A percentile compares a stretch with the other conserved stretches of the same genome.
Conservation (phyloP, 176 grass and related monocot species). For the Ensete glaucum region DNA sequence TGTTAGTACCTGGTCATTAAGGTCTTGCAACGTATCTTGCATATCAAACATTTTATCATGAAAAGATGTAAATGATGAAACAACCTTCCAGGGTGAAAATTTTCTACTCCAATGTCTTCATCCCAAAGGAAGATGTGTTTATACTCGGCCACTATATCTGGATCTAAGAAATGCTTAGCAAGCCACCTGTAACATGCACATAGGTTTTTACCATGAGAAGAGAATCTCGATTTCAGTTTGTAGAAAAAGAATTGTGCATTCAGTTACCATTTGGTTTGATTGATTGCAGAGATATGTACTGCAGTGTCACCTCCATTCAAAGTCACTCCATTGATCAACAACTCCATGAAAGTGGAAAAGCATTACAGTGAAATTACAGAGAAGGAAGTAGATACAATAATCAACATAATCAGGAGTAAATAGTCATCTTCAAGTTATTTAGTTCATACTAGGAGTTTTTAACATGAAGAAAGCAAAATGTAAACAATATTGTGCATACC, state of each 20-base stretch:
- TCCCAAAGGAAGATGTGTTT: not conserved
- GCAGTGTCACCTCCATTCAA: too few species aligned
- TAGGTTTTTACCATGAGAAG: not conserved
- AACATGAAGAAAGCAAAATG: too few species aligned
- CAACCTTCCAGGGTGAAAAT: not conserved
- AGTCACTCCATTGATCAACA: not conserved
- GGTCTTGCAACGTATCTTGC: too few species aligned
- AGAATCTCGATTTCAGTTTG: not conserved
- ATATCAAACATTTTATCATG: too few species aligned
- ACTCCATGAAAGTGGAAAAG: not conserved
- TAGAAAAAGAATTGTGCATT: not conserved
- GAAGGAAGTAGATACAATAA: not conserved
- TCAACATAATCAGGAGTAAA: not conserved
- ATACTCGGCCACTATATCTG: not conserved
- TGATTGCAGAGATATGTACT: not conserved
- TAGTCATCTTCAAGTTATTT: not conserved
- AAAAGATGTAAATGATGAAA: too few species aligned
- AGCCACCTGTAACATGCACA: not conserved
- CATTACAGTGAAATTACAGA: not conserved
- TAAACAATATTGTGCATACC: not conserved
- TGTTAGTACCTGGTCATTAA: too few species aligned
- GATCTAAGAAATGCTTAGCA: not conserved
- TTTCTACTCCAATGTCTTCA: not conserved
- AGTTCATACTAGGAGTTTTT: too few species aligned
- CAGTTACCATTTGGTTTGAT: not conserved